These are phyloP conservation scores for Sphagnum magellanicum DNA, from an alignment of 228 moss, liverwort and hornwort genomes.

Conservation along the genomic window DNA sequence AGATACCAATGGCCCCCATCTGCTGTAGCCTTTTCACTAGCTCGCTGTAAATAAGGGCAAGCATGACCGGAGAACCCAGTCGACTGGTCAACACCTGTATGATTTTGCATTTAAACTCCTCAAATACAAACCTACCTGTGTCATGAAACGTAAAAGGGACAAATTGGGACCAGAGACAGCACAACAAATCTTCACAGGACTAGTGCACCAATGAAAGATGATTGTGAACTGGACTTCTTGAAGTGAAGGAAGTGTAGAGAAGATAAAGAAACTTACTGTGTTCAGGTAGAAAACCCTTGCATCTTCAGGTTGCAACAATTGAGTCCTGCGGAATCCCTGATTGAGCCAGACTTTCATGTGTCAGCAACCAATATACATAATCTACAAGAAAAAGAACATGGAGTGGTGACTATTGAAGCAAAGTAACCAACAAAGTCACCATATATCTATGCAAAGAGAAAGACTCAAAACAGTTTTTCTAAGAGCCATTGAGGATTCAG, in stretches of 20 bases:
- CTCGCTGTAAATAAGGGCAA: slow-evolving; percentile 91
- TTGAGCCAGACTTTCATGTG: slow-evolving; percentile 6
- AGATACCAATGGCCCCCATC: slow-evolving; percentile 62
- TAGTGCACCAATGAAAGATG: not conserved
- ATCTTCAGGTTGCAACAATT: slow-evolving; percentile 51
- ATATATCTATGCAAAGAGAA: not conserved
- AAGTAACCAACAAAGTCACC: not conserved
- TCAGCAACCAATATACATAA: not conserved
- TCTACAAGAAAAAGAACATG: not conserved
- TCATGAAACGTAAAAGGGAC: slow-evolving; percentile 3
- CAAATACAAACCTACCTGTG: slow-evolving; percentile 26
- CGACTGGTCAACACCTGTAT: slow-evolving; percentile 90
- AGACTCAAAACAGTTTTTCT: not conserved
- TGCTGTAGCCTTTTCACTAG: slow-evolving; percentile 72
- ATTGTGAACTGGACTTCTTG: not conserved
- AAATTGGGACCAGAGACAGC: slow-evolving; percentile 3
- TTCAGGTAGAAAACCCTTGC: slow-evolving; percentile 83
- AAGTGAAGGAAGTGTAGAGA: not conserved
- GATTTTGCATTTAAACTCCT: slow-evolving; percentile 22
- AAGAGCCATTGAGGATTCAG: not conserved
- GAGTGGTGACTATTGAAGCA: not conserved
- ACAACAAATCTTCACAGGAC: slow-evolving; percentile 1
- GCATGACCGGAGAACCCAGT: slow-evolving; percentile 89
- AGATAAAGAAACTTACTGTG: slow-evolving; percentile 44
- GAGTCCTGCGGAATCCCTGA: slow-evolving; percentile 81